phyloP scores from a whole-genome alignment of 1,284 basidiomycete species.

The Cryptococcus amylolentus region DNA sequence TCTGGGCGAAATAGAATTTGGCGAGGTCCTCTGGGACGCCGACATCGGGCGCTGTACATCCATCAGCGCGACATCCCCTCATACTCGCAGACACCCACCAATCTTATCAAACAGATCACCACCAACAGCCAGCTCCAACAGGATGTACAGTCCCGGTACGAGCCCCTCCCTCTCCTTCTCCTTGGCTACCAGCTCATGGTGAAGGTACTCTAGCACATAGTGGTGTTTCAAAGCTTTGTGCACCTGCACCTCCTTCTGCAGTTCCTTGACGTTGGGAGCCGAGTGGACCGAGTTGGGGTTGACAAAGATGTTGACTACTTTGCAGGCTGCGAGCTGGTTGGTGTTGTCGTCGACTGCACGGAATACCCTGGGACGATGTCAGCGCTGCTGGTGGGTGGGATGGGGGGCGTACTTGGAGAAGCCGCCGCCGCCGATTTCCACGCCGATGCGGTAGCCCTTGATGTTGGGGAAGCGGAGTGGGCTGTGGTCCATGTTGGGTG shows the following conservation, averaged over 20 bases:
- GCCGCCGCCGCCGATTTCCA: constrained; percentile 76
- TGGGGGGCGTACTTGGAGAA: constrained; percentile 65
- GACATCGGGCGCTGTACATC: constrained; percentile 69
- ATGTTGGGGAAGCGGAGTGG: constrained; percentile 33
- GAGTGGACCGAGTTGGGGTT: constrained; percentile 30
- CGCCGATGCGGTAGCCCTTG: constrained; percentile 65
- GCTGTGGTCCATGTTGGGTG: background rate
- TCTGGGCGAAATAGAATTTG: constrained; percentile 85
- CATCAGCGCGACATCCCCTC: background rate
- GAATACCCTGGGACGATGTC: constrained; percentile 61
- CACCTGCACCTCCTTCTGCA: constrained; percentile 91
- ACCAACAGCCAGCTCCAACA: constrained; percentile 86
- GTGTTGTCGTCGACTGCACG: constrained; percentile 67
- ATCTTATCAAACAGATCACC: constrained; percentile 99
- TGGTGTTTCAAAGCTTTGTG: constrained; percentile 76
- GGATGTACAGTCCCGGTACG: constrained; percentile 81
- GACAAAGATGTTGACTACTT: constrained; percentile 62
- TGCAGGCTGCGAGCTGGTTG: constrained; percentile 70
- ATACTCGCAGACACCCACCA: constrained; percentile 54
- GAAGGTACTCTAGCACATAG: constrained; percentile 81
- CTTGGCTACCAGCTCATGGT: constrained; percentile 68
- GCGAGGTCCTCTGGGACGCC: constrained; percentile 85
- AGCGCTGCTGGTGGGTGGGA: background rate
- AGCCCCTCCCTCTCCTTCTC: constrained; percentile 53
- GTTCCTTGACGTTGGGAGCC: constrained; percentile 60